A percentile compares a stretch with the other conserved stretches of the same genome.
Evolutionary conservation across 2,329 filamentous ascomycete species (phyloP).

Genomic region (Diplodia mutila): DNA sequence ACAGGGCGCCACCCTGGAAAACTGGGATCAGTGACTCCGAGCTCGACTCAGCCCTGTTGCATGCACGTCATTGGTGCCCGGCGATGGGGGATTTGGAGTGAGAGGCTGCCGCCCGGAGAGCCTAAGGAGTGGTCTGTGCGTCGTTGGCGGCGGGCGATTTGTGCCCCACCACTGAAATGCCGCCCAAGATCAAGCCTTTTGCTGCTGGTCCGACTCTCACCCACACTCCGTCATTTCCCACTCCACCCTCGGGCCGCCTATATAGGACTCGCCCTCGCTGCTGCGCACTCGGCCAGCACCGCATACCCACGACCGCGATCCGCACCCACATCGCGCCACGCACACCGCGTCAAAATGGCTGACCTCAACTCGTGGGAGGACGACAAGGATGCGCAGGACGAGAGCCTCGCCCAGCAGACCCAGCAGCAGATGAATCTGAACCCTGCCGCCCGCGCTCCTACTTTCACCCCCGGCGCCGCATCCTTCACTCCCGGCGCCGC

Average conservation of each 20-base stretch:
- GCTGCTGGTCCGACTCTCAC: neutral
- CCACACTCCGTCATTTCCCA: neutral
- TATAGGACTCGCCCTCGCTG: neutral
- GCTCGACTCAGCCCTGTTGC: neutral
- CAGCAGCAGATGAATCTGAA: conserved; percentile 77
- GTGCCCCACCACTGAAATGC: conserved; percentile 23
- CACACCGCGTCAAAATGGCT: conserved; percentile 64
- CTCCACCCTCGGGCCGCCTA: conserved; percentile 3
- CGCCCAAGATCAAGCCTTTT: conserved; percentile 20
- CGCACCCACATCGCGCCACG: conserved; percentile 1
- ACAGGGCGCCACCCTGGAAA: too few relatives aligned
- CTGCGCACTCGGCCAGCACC: conserved; percentile 1
- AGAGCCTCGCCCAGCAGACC: conserved; percentile 74
- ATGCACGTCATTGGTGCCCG: conserved; percentile 24
- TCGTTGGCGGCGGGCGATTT: neutral
- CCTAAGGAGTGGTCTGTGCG: conserved; percentile 2
- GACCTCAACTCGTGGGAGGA: conserved; percentile 96
- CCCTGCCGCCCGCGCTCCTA: conserved; percentile 58
- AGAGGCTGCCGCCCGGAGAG: neutral
- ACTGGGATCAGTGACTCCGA: neutral
- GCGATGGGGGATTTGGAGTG: neutral
- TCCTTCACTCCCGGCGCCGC: conserved; percentile 73
- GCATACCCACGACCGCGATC: neutral
- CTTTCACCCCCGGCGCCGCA: conserved; percentile 74
- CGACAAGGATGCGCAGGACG: conserved; percentile 74